Conservation (phyloP, 2,329 filamentous ascomycete species). For the Penicillium psychrosexuale region DNA sequence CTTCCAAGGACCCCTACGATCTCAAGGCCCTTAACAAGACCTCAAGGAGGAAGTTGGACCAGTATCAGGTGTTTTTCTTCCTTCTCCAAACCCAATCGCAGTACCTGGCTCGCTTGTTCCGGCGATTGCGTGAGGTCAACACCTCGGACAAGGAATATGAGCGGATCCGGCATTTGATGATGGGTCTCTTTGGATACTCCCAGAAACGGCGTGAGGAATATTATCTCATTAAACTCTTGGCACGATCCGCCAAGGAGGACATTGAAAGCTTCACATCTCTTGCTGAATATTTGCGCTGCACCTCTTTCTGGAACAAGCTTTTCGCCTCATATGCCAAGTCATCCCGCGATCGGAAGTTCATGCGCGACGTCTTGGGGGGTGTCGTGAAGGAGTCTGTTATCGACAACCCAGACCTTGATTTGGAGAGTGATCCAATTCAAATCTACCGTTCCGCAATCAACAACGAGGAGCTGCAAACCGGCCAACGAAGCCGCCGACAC, state of each 20-base stretch:
- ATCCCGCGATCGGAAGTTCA: conserved; percentile 85
- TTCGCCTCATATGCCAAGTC: conserved; percentile 85
- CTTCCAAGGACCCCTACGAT: conserved; percentile 88
- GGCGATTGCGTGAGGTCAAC: conserved; percentile 74
- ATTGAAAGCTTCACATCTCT: conserved; percentile 69
- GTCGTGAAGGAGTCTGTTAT: conserved; percentile 89
- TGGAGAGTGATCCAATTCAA: conserved; percentile 96
- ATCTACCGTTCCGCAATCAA: conserved; percentile 95
- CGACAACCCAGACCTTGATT: conserved; percentile 82
- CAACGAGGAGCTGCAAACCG: conserved; percentile 93
- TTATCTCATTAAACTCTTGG: conserved; percentile 85
- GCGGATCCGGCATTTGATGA: conserved; percentile 86
- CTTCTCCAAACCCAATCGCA: conserved; percentile 93
- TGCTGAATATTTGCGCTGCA: conserved; percentile 83
- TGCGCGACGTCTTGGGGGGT: conserved; percentile 79
- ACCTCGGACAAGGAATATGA: conserved; percentile 90
- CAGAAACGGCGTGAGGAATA: conserved; percentile 97
- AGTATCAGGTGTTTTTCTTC: conserved; percentile 97
- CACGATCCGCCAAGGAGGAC: conserved; percentile 79
- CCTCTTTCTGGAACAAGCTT: conserved; percentile 89
- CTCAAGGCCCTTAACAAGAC: conserved; percentile 97
- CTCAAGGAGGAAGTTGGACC: conserved; percentile 89
- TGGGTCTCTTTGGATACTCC: conserved; percentile 95
- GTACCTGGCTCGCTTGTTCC: conserved; percentile 87
- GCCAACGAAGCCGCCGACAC: conserved; percentile 73